Conservation (phyloP, 331 rosid species). For the Quercus tomentella region DNA sequence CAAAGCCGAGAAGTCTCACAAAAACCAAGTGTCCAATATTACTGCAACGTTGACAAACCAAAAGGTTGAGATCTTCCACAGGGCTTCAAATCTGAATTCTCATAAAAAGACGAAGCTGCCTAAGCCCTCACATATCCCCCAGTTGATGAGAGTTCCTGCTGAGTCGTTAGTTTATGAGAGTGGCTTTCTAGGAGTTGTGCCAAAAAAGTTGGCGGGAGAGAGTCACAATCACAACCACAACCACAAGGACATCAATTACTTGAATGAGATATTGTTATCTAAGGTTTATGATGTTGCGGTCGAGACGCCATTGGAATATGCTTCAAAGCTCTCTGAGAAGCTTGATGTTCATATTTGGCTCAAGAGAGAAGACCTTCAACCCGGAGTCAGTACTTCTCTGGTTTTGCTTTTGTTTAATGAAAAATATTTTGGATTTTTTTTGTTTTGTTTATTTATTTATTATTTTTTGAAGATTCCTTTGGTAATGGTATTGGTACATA, state of each 20-base stretch:
- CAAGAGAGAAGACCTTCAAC: constrained; percentile 16
- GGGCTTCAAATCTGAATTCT: background rate
- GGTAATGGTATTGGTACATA: too few relatives aligned
- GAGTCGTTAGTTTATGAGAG: constrained; percentile 10
- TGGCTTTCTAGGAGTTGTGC: constrained; percentile 9
- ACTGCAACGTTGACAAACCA: background rate
- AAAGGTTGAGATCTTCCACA: background rate
- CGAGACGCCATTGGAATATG: constrained; percentile 5
- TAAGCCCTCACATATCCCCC: background rate
- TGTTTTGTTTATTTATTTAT: too few relatives aligned
- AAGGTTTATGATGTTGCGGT: constrained; percentile 8
- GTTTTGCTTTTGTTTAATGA: too few relatives aligned
- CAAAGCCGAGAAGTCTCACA: background rate
- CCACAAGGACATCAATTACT: background rate
- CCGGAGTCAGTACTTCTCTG: background rate
- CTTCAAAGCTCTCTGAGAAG: background rate
- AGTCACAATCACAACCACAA: background rate
- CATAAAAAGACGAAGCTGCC: background rate
- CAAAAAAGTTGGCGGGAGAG: background rate
- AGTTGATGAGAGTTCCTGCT: background rate
- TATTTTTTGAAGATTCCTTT: too few relatives aligned
- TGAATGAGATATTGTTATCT: constrained; percentile 1
- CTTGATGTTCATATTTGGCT: constrained; percentile 11
- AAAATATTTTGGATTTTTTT: background rate
- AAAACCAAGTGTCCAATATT: background rate